Base-by-base conservation (phyloP, 768 basidiomycete genomes). In the Trametes maxima region DNA sequence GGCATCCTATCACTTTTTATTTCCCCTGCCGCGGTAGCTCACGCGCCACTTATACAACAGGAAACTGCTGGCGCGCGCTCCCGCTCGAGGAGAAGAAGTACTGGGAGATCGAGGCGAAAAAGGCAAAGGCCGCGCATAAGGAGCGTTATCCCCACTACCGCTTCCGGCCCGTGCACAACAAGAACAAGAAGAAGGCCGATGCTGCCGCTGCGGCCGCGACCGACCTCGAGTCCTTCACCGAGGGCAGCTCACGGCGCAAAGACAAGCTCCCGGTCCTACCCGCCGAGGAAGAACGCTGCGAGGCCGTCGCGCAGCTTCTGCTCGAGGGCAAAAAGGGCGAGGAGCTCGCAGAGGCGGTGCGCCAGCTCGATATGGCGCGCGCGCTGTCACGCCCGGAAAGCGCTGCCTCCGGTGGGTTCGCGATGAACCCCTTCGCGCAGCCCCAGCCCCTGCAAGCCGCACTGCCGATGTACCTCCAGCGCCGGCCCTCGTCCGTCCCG, bases 81-180 rank as follows among this genome's bases (percentile, higher is more conserved):
- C 87, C 89, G 0, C 79, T 85, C 17, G 82, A 86, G 16, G 88
- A 92, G 72, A 89, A 88, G 68, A 80, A 80, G 4, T 77, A 84
- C 17, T 92, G 90, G 90, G 88, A 91, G 68, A 74, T 81, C 36
- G 82, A 82, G 56, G 90, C 90, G 0, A 88, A 88, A 69, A 80
- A 84, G 45, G 89, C 85, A 22, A 90, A 90, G 74, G 87, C 85
- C 0, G 86, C 85, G 33, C 90, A 92, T 74, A 84, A 88, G 56
- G 77, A 77, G 42, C 78, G 75, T 60, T 89, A 89, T 70, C 89
- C 90, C 0, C 81, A 89, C 64, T 92, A 82, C 49, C 76, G 78
- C 36, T 82, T 80, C 72, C 69, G 72, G 51, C 77, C 77, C 7
- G 78, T 78, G 24, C 76, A 76, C 69, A 79, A 80, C 70, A 80